Percentiles rank a stretch among this genome's conserved stretches.
These are phyloP conservation scores for Monilinia fructicola DNA, from an alignment of 2,329 filamentous ascomycete genomes.

Conservation along the genomic window DNA sequence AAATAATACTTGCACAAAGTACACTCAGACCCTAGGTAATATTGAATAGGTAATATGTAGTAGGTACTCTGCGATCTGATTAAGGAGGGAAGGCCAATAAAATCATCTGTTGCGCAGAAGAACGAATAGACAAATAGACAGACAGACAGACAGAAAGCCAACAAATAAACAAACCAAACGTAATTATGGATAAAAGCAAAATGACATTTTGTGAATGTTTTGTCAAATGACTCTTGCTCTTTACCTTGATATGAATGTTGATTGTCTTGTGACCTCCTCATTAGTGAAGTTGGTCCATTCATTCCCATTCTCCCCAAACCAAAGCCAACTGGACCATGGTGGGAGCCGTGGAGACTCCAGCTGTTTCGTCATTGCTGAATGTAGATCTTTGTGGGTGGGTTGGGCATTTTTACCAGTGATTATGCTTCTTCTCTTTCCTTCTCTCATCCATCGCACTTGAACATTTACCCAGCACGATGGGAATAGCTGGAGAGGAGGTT, in stretches of 20 bases:
- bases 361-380: slow-evolving; percentile 6
- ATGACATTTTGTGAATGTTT: neutral
- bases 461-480: too few species aligned
- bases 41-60: too few species aligned
- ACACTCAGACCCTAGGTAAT: neutral
- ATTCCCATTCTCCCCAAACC: neutral
- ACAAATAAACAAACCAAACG: too few species aligned
- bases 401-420: too few species aligned
- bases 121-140: neutral
- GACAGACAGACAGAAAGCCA: too few species aligned
- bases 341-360: too few species aligned
- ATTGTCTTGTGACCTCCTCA: too few species aligned
- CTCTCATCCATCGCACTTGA: neutral
- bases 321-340: too few species aligned
- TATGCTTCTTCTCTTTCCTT: too few species aligned
- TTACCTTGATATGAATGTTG: neutral
- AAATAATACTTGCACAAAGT: neutral
- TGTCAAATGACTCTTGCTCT: neutral
- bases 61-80: neutral
- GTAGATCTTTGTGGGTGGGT: neutral
- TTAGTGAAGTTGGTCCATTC: slow-evolving; percentile 2
- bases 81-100: neutral
- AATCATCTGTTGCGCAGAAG: neutral
- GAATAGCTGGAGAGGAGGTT: too few species aligned
- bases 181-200: neutral